Percentiles rank a stretch among this genome's conserved stretches.
Evolutionary conservation across 1,284 basidiomycete species (phyloP).

Genomic region (Puccinia triticina): DNA sequence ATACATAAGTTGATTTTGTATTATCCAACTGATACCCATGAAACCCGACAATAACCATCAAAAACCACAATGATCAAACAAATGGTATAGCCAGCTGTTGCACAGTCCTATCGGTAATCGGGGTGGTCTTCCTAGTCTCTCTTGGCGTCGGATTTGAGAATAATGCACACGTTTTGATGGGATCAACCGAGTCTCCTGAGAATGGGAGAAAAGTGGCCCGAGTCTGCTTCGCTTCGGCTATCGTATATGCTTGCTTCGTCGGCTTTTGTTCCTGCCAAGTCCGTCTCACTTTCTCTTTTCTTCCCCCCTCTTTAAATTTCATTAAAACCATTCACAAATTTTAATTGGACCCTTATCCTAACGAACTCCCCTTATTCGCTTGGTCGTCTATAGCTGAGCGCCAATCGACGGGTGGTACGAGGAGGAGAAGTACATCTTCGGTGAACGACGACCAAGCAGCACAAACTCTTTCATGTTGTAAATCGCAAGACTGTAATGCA

Average conservation of each 20-base stretch:
- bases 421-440: conserved; percentile 43
- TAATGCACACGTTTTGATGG: conserved; percentile 42
- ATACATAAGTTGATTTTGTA: background rate
- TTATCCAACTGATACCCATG: background rate
- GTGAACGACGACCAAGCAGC: background rate
- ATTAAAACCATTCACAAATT: background rate
- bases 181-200: conserved; percentile 26
- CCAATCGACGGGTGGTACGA: conserved; percentile 37
- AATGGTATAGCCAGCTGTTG: conserved; percentile 32
- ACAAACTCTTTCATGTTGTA: background rate
- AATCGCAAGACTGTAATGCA: conserved; percentile 6
- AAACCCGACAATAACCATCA: background rate
- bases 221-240: conserved; percentile 32
- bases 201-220: conserved; percentile 34
- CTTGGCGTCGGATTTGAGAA: conserved; percentile 36
- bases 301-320: background rate
- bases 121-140: conserved; percentile 33
- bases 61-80: background rate
- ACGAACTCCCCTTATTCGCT: background rate
- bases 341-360: background rate
- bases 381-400: background rate
- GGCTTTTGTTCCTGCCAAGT: conserved; percentile 47
- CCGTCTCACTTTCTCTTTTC: background rate
- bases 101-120: conserved; percentile 25
- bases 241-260: conserved; percentile 31